Conservation (phyloP, 805 yeast species). For the Kodamaea jinghongensis region DNA sequence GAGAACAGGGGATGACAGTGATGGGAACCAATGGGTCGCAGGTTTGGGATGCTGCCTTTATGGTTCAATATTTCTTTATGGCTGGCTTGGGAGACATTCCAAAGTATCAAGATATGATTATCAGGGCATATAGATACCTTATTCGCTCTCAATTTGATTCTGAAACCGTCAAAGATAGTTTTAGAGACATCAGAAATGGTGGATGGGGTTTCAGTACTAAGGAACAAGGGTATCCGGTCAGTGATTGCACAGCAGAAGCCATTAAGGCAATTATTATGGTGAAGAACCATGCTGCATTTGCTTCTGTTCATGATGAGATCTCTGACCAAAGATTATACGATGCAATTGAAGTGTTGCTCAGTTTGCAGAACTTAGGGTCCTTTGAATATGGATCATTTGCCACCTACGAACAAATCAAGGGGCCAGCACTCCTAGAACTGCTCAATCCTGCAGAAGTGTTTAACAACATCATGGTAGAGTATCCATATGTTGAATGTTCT, state of each 20-base stretch:
- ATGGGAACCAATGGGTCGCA: constrained; percentile 98
- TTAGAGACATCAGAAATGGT: constrained; percentile 79
- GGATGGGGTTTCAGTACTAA: constrained; percentile 97
- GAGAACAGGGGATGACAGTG: constrained; percentile 86
- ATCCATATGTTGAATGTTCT: constrained; percentile 97
- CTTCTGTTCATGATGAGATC: constrained; percentile 50
- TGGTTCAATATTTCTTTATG: constrained; percentile 74
- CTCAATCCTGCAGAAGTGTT: constrained; percentile 97
- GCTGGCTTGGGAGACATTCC: constrained; percentile 76
- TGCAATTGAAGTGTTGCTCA: constrained; percentile 73
- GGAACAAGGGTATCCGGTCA: constrained; percentile 92
- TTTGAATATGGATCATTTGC: constrained; percentile 91
- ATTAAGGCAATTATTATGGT: constrained; percentile 93
- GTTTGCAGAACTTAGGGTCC: constrained; percentile 73
- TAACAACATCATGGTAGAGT: constrained; percentile 97
- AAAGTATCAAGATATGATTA: constrained; percentile 61
- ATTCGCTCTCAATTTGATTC: constrained; percentile 81
- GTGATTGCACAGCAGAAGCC: constrained; percentile 97
- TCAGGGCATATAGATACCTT: constrained; percentile 67
- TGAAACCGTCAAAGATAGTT: constrained; percentile 73
- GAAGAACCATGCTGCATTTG: constrained; percentile 55
- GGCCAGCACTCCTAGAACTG: constrained; percentile 70
- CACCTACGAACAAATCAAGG: constrained; percentile 83
- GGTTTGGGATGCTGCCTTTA: constrained; percentile 95
- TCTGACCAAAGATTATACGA: constrained; percentile 52